These are phyloP conservation scores for Arxiozyma slooffiae DNA, from an alignment of 1,139 yeast genomes.

Conservation along the genomic window DNA sequence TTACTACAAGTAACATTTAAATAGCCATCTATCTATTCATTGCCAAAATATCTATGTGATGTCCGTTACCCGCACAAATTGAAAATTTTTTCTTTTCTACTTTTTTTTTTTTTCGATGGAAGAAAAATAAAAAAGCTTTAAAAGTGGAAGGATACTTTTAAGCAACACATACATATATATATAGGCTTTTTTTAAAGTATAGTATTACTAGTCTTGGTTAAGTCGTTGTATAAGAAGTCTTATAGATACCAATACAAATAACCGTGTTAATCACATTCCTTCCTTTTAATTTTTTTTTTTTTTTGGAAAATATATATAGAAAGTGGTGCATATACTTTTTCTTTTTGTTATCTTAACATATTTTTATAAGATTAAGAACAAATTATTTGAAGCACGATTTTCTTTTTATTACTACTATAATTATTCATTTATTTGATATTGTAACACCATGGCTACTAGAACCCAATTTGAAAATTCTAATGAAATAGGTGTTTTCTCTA, in stretches of 20 bases:
- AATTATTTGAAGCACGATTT: not conserved
- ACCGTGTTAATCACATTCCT: not conserved
- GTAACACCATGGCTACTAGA: constrained; percentile 43
- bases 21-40: not conserved
- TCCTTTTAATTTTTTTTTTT: too few relatives aligned
- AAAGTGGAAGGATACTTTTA: not conserved
- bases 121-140: not conserved
- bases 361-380: too few relatives aligned
- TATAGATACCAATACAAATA: too few relatives aligned
- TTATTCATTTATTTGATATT: too few relatives aligned
- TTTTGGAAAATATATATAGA: not conserved
- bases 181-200: too few relatives aligned
- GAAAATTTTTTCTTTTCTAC: not conserved
- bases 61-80: constrained; percentile 1
- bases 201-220: too few relatives aligned
- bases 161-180: too few relatives aligned
- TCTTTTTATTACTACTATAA: not conserved
- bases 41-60: not conserved
- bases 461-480: constrained; percentile 90
- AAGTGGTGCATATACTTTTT: not conserved
- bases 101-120: not conserved
- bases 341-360: not conserved
- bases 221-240: too few relatives aligned
- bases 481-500: constrained; percentile 96
- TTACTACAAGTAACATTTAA: not conserved